Conservation (phyloP, 2,329 filamentous ascomycete genomes). For the Pseudocercospora crystallina region DNA sequence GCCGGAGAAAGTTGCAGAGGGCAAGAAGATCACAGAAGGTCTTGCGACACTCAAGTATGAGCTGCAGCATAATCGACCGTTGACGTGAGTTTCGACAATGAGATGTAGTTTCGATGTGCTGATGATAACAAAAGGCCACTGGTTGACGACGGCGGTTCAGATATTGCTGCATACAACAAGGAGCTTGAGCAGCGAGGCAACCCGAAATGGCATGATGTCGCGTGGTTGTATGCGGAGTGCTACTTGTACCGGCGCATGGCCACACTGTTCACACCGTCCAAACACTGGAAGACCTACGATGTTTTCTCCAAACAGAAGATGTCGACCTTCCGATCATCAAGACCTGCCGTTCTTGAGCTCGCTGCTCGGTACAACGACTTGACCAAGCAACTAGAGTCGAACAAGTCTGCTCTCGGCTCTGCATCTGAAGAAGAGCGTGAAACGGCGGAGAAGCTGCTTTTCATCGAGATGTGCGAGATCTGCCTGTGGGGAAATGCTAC, state of each 20-base stretch:
- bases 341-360: slow-evolving; percentile 79
- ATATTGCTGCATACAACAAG: slow-evolving; percentile 79
- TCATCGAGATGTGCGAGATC: slow-evolving; percentile 92
- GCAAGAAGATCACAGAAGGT: slow-evolving; percentile 79
- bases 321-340: slow-evolving; percentile 86
- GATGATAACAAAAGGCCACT: slow-evolving; percentile 58
- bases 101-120: not conserved
- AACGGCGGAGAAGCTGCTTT: slow-evolving; percentile 73
- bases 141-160: slow-evolving; percentile 71
- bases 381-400: slow-evolving; percentile 62
- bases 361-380: slow-evolving; percentile 76
- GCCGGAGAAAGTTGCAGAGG: slow-evolving; percentile 68
- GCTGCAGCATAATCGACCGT: slow-evolving; percentile 78
- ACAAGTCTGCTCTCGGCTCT: slow-evolving; percentile 43
- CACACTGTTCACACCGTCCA: slow-evolving; percentile 72
- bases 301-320: slow-evolving; percentile 88
- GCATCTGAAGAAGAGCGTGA: slow-evolving; percentile 55
- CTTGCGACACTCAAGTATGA: slow-evolving; percentile 89
- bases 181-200: slow-evolving; percentile 74
- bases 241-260: slow-evolving; percentile 87
- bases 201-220: slow-evolving; percentile 76
- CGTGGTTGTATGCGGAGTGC: slow-evolving; percentile 92
- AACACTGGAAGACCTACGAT: slow-evolving; percentile 87
- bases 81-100: slow-evolving; percentile 60
- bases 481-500: slow-evolving; percentile 98